Evolutionary conservation across 164 flowering plant species (phyloP).

Genomic region (Aristolochia fimbriata): DNA sequence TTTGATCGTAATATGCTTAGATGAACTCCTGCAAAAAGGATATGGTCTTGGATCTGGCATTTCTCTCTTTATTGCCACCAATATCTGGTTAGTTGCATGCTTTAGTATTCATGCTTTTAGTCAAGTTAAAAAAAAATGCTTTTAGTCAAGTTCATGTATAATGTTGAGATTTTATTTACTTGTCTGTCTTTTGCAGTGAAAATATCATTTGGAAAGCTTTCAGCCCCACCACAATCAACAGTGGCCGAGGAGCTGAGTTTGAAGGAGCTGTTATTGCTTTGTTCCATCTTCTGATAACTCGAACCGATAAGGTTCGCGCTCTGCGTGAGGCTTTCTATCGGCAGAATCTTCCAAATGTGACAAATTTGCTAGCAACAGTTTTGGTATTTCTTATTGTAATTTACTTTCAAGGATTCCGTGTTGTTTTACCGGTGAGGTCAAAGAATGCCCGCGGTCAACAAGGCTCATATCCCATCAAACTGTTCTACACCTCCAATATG

Average conservation of each 20-base stretch:
- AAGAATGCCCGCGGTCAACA: slow-evolving; percentile 46
- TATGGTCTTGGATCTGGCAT: slow-evolving; percentile 46
- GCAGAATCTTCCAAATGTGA: slow-evolving; percentile 40
- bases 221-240: slow-evolving; percentile 45
- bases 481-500: slow-evolving; percentile 53
- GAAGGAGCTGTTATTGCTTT: slow-evolving; percentile 43
- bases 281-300: slow-evolving; percentile 33
- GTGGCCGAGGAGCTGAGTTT: slow-evolving; percentile 40
- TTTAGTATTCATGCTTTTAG: neutral
- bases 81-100: slow-evolving; percentile 25
- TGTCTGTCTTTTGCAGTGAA: slow-evolving; percentile 22
- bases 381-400: slow-evolving; percentile 36
- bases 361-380: slow-evolving; percentile 36
- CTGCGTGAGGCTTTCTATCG: slow-evolving; percentile 43
- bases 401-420: slow-evolving; percentile 47
- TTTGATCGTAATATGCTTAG: slow-evolving; percentile 40
- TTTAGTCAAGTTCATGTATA: neutral
- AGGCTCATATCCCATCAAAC: slow-evolving; percentile 47
- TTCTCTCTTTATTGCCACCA: slow-evolving; percentile 40
- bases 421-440: slow-evolving; percentile 45
- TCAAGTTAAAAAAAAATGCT: neutral
- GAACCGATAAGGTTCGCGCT: slow-evolving; percentile 35
- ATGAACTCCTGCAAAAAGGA: slow-evolving; percentile 46
- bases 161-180: neutral
- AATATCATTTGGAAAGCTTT: slow-evolving; percentile 48